Evolutionary conservation across 176 grass and related monocot genomes (phyloP).

Genomic region (Avena insularis): DNA sequence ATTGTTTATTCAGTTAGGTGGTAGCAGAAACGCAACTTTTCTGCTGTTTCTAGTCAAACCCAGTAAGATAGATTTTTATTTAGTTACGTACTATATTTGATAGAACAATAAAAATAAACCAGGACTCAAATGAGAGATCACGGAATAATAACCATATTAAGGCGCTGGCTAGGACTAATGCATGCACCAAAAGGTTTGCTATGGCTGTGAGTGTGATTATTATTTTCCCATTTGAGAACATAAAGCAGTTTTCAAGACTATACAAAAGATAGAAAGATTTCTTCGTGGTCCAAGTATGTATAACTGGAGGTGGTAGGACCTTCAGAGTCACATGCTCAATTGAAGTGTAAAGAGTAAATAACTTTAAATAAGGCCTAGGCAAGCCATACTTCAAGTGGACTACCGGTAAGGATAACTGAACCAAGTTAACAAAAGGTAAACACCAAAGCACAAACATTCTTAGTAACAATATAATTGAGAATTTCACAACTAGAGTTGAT

Average conservation of each 20-base stretch:
- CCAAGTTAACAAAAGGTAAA: neutral
- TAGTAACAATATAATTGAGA: too few relatives aligned
- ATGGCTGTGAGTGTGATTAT: neutral
- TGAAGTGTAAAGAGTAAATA: too few relatives aligned
- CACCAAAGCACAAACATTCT: too few relatives aligned
- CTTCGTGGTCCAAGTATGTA: neutral
- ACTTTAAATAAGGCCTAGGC: too few relatives aligned
- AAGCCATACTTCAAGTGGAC: neutral
- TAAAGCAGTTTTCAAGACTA: neutral
- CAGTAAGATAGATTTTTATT: neutral
- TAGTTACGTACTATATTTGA: neutral
- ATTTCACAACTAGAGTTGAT: too few relatives aligned
- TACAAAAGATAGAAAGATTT: neutral
- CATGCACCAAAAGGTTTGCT: neutral
- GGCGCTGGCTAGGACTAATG: slow-evolving; percentile 5
- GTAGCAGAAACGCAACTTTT: neutral
- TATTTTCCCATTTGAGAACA: neutral
- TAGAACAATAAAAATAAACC: neutral
- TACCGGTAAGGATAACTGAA: neutral
- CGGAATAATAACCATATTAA: neutral
- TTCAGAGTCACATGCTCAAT: neutral
- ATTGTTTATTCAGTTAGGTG: slow-evolving; percentile 41
- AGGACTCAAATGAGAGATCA: slow-evolving; percentile 28
- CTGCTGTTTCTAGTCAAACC: neutral
- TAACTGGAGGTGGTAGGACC: neutral